Conservation (phyloP, 176 grass and related monocot genomes). For the Oryza nivara region DNA sequence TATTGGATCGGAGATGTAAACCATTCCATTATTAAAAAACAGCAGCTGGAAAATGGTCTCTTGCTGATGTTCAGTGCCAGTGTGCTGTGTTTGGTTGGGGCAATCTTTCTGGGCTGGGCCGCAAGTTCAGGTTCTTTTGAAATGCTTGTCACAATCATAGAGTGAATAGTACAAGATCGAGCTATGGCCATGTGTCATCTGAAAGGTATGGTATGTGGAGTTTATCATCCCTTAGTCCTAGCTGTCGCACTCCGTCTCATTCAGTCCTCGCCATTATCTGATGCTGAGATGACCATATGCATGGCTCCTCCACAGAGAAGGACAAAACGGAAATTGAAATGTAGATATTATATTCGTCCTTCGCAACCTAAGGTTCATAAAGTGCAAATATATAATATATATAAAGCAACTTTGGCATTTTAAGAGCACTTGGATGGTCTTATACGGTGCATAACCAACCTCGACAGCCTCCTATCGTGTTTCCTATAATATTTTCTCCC, state of each 20-base stretch:
- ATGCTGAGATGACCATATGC: neutral
- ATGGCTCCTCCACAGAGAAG: neutral
- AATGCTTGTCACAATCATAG: neutral
- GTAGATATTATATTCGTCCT: neutral
- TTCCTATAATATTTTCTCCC: too few relatives aligned
- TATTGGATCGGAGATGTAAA: too few relatives aligned
- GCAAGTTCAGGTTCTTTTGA: neutral
- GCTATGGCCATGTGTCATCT: neutral
- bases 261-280: constrained; percentile 31
- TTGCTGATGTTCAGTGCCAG: neutral
- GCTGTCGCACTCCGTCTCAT: constrained; percentile 35
- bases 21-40: too few relatives aligned
- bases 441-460: too few relatives aligned
- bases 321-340: neutral
- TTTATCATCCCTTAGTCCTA: neutral
- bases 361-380: neutral
- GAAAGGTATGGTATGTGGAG: constrained; percentile 29
- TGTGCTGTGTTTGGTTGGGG: neutral
- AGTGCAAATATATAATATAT: neutral
- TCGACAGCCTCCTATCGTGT: too few relatives aligned
- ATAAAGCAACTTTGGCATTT: neutral
- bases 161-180: constrained; percentile 9
- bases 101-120: neutral
- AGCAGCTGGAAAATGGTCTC: neutral
- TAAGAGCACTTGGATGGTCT: too few relatives aligned